These are phyloP conservation scores for Panicum hallii DNA, from an alignment of 202 grass and related monocot genomes.

Conservation along the genomic window DNA sequence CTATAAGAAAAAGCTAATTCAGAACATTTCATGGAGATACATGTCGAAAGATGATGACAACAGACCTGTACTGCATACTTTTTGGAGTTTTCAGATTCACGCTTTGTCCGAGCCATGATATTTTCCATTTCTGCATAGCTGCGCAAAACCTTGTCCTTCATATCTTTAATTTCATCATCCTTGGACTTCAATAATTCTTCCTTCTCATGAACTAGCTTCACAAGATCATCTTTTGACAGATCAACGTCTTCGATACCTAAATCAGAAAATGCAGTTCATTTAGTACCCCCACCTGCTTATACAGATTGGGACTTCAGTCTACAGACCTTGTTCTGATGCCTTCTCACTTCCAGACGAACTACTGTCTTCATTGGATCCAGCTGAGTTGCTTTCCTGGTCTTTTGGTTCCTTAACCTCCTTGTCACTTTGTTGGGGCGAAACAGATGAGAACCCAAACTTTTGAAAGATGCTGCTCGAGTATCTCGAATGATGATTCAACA, in stretches of 20 bases:
- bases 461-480: constrained; percentile 64
- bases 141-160: constrained; percentile 82
- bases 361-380: constrained; percentile 23
- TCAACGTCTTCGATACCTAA: constrained; percentile 54
- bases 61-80: constrained; percentile 88
- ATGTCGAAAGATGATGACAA: constrained; percentile 20
- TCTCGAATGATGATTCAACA: constrained; percentile 45
- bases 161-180: constrained; percentile 77
- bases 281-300: constrained; percentile 34
- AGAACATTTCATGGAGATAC: constrained; percentile 15
- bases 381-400: constrained; percentile 32
- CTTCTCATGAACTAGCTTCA: constrained; percentile 84
- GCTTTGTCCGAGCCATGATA: constrained; percentile 72
- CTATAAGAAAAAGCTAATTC: constrained; percentile 34
- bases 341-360: constrained; percentile 45
- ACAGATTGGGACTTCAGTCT: constrained; percentile 5
- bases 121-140: constrained; percentile 97
- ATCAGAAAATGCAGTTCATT: constrained; percentile 55
- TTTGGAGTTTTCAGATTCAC: constrained; percentile 92
- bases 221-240: constrained; percentile 64
- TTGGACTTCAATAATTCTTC: constrained; percentile 77
- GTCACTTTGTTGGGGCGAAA: constrained; percentile 35
- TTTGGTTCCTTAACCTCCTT: constrained; percentile 54
- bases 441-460: constrained; percentile 69
- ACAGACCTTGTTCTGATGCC: constrained; percentile 38